Base-by-base conservation (phyloP, 768 basidiomycete genomes). In the Tylopilus sp. region DNA sequence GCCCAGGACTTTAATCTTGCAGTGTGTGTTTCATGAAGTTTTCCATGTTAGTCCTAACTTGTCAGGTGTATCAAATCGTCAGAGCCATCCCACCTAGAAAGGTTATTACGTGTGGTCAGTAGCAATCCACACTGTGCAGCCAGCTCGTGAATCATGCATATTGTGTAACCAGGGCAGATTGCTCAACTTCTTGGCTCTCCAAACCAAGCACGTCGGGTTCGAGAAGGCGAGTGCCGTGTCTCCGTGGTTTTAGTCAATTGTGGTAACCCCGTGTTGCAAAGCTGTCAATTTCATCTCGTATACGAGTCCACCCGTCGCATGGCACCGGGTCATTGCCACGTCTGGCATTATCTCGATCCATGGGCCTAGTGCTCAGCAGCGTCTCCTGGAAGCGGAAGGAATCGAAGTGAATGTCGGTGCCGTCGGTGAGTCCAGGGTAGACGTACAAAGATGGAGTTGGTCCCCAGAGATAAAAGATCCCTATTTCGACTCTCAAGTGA, bases 161-260 rank as follows among this genome's bases (percentile, higher is more conserved):
- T 31, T 37, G 22, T 16, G 16, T 25, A 6, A 33, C 14, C 42
- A 61, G 59, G 85, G 1, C 87, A 90, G 59, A 81, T 92, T 46
- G 87, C 89, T 0, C 85, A 84, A 59, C 75, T 91, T 10, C 74
- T 87, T 37, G 87, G 87, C 19, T 83, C 83, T 79, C 89, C 89
- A 1, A 76, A 72, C 12, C 79, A 91, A 67, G 81, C 88, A 4
- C 76, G 86, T 31, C 85, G 85, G 59, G 87, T 90, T 17, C 89
- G 89, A 10, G 85, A 88, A 79, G 87, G 88, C 85, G 55, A 48
- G 58, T 51, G 12, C 25, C 10, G 48, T 68, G 4, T 4, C 34
- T 7, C 37, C 17, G 30, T n/a, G n/a, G 22, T 13, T 45, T 36
- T 3, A n/a, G 16, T 8, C 4, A 17, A 17, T n/a, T 30, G 13